A percentile compares a stretch with the other conserved stretches of the same genome.
These are phyloP conservation scores for Diaporthe nobilis DNA, from an alignment of 2,329 filamentous ascomycete species.

Conservation along the genomic window DNA sequence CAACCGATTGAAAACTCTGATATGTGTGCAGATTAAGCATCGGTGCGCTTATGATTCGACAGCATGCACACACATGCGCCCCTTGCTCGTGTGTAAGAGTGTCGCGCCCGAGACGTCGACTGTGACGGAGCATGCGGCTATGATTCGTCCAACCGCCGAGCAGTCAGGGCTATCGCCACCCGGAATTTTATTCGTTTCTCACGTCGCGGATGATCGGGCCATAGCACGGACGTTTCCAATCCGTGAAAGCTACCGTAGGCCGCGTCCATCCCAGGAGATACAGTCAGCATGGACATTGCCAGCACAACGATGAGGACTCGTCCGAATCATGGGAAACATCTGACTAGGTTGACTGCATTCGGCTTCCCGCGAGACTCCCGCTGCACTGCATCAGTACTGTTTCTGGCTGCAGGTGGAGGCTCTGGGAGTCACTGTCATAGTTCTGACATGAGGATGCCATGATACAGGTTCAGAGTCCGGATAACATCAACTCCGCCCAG, in stretches of 20 bases:
- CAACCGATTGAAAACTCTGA: not conserved
- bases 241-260: not conserved
- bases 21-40: not conserved
- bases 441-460: not conserved
- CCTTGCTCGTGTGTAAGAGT: not conserved
- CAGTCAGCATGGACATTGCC: not conserved
- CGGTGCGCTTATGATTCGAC: not conserved
- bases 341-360: not conserved
- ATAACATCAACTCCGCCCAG: not conserved
- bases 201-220: constrained; percentile 2
- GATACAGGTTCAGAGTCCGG: not conserved
- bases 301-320: not conserved
- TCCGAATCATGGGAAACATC: constrained; percentile 1
- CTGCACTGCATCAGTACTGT: constrained; percentile 5
- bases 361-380: not conserved
- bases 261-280: not conserved
- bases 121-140: constrained; percentile 24
- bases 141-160: constrained; percentile 8
- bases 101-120: constrained; percentile 22
- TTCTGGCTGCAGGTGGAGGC: constrained; percentile 3
- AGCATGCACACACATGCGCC: not conserved
- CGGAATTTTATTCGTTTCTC: not conserved
- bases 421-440: not conserved
- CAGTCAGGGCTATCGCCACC: not conserved
- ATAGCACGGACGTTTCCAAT: constrained; percentile 11